Evolutionary conservation across 805 yeast genomes (phyloP).

Genomic region (Lipomyces orientalis): DNA sequence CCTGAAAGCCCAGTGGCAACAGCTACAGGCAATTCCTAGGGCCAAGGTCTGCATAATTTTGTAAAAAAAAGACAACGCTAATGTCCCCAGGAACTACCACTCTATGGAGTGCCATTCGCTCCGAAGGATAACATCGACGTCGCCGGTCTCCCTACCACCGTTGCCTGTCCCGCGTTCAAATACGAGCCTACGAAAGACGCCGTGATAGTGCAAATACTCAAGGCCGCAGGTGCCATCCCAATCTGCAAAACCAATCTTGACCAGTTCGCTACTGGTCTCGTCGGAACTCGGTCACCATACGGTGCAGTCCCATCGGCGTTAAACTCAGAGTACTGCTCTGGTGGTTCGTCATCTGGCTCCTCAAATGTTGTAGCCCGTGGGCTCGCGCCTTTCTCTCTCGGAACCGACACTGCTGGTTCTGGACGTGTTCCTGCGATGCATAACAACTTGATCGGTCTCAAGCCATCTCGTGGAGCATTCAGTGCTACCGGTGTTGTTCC

Average conservation of each 20-base stretch:
- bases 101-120: constrained; percentile 95
- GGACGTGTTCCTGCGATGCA: constrained; percentile 98
- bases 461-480: constrained; percentile 88
- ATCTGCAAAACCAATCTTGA: constrained; percentile 94
- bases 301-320: constrained; percentile 86
- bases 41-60: constrained; percentile 50
- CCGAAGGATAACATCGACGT: constrained; percentile 95
- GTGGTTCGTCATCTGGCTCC: constrained; percentile 96
- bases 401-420: constrained; percentile 98
- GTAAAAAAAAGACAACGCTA: no score
- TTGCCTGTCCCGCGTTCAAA: constrained; percentile 88
- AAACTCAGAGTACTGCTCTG: constrained; percentile 76
- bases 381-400: constrained; percentile 83
- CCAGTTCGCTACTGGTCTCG: constrained; percentile 97
- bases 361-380: constrained; percentile 90
- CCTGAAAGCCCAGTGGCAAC: constrained; percentile 75
- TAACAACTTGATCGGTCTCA: constrained; percentile 88
- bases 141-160: constrained; percentile 83
- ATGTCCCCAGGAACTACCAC: constrained; percentile 49
- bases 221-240: constrained; percentile 89
- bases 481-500: constrained; percentile 94
- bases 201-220: constrained; percentile 71
- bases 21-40: constrained; percentile 64
- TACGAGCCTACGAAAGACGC: constrained; percentile 76
- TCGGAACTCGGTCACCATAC: constrained; percentile 93